Percentiles rank a stretch among this genome's conserved stretches.
phyloP scores from a whole-genome alignment of 768 basidiomycete genomes.

The Strobilomyces confusus region DNA sequence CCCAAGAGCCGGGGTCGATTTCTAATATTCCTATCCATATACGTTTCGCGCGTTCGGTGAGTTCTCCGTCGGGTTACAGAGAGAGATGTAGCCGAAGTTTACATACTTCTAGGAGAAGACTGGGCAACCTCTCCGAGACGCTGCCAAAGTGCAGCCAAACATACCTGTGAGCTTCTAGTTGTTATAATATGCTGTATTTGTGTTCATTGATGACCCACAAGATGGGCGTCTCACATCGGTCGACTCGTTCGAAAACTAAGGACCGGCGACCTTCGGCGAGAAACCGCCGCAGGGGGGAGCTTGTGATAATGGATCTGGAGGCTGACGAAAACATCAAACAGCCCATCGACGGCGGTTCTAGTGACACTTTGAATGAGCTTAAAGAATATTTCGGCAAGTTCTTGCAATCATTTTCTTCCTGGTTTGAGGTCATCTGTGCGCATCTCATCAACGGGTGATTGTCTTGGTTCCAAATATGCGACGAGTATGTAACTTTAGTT shows the following conservation, averaged over 20 bases:
- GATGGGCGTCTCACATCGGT: neutral
- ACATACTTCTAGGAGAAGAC: conserved; percentile 4
- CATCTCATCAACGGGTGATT: neutral
- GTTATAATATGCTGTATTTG: neutral
- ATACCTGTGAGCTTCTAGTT: neutral
- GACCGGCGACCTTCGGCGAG: neutral
- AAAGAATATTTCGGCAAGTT: neutral
- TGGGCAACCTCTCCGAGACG: conserved; percentile 4
- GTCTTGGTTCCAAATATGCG: neutral
- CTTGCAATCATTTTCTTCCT: conserved; percentile 1
- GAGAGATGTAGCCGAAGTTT: neutral
- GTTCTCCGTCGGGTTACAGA: neutral
- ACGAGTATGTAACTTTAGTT: neutral
- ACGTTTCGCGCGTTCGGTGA: conserved; percentile 7
- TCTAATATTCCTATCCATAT: conserved; percentile 10
- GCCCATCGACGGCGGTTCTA: neutral
- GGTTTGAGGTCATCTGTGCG: neutral
- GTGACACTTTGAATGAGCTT: neutral
- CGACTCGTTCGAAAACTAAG: neutral
- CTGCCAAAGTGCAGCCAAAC: neutral
- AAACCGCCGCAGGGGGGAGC: neutral
- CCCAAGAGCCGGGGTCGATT: neutral
- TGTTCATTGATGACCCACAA: neutral
- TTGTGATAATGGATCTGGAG: neutral
- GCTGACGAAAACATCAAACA: neutral